A percentile compares a stretch with the other conserved stretches of the same genome.
phyloP scores from a whole-genome alignment of 345 rosid genomes.

The Camelina neglecta region DNA sequence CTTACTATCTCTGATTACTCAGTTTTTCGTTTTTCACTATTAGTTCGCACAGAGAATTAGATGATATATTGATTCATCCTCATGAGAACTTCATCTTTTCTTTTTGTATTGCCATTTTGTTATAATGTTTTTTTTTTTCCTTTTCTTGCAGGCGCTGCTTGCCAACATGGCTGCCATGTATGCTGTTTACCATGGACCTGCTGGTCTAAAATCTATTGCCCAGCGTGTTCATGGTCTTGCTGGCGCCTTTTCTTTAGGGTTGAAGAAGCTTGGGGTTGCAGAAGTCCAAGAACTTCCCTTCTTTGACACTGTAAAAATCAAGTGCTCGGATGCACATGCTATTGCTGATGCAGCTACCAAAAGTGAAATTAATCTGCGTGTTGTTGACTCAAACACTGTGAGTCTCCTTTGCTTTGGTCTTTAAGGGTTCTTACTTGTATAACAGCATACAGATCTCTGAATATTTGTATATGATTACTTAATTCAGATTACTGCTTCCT shows the following conservation, averaged over 20 bases:
- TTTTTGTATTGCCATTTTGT: constrained; percentile 21
- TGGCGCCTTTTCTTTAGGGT: constrained; percentile 77
- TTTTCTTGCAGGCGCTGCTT: constrained; percentile 73
- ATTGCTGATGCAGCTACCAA: constrained; percentile 78
- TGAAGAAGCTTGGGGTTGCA: constrained; percentile 84
- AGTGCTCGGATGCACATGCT: constrained; percentile 79
- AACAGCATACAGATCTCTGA: neutral
- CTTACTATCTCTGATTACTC: constrained; percentile 2
- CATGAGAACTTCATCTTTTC: constrained; percentile 15
- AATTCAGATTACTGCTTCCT: constrained; percentile 82
- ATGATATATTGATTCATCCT: neutral
- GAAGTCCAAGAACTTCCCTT: constrained; percentile 89
- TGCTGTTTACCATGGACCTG: constrained; percentile 98
- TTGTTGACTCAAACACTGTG: constrained; percentile 81
- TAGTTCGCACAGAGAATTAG: neutral
- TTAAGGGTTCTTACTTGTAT: neutral
- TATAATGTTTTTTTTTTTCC: constrained; percentile 21
- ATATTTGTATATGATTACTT: constrained; percentile 15
- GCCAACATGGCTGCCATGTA: constrained; percentile 99
- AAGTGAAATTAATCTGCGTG: constrained; percentile 76
- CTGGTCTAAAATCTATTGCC: constrained; percentile 78
- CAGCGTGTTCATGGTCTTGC: constrained; percentile 97
- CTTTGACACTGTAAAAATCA: constrained; percentile 95
- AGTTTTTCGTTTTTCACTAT: neutral
- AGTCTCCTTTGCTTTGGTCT: constrained; percentile 47